Base-by-base conservation (phyloP, 148 eudicot genomes). In the Chenopodium suecicum region DNA sequence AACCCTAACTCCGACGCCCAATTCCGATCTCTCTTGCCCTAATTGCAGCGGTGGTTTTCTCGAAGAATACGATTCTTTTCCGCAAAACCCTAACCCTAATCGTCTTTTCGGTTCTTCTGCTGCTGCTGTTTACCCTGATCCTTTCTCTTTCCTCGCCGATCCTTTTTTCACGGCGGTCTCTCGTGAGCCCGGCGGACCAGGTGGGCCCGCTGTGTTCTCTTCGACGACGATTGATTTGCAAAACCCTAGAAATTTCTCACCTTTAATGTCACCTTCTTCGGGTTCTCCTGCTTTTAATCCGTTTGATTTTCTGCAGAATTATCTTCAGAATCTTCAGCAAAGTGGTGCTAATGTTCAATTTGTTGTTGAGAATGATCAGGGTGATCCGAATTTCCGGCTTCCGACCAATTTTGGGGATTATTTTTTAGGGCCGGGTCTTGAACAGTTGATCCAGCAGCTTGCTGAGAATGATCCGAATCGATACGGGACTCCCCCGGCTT, bases 391-490 rank as follows among this genome's bases (percentile, higher is more conserved):
- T n/a, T 82, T 85, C 23, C 82, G 90, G 5, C 48, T 85, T 11
- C 89, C 86, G 8, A 13, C 71, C 22, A 93, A 89, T 82, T 34
- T 93, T 0, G 94, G 94, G 58, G 97, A 93, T 70, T 93, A 91
- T 54, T 89, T 90, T 54, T 48, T 89, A 0, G 98, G 98, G 0
- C 91, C 92, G 11, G 97, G 98, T 2, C 76, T 91, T 17, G 96
- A 94, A 60, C 90, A 90, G 41, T 44, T 94, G 81, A 87, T 89
- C 5, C 94, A 91, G 71, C 91, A 86, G 48, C 81, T 94, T 0
- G 91, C 91, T 0, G 94, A 92, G 88, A 90, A 89, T 46, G 96
- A 90, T 75, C 92, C 90, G 1, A 90, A 93, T 29, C 81, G 98
- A 1, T 84, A 93, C 22, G 95, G 93, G 1, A 89, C 91, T 1